phyloP scores from a whole-genome alignment of 345 rosid species.

The Pugionium cornutum region DNA sequence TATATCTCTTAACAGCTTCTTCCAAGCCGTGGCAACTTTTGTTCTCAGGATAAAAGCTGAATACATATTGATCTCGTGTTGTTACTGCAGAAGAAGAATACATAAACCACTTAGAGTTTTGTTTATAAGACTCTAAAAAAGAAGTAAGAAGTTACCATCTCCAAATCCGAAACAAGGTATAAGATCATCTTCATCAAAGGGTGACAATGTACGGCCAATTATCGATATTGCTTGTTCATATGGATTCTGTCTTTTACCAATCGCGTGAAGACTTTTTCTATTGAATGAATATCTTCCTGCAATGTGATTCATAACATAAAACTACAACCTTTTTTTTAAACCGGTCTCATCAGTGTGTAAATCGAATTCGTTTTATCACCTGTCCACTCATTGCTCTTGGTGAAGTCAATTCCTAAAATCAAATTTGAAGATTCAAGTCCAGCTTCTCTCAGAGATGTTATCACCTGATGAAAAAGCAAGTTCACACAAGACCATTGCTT shows the following conservation, averaged over 20 bases:
- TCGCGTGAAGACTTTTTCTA: conserved; percentile 79
- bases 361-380: conserved; percentile 48
- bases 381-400: conserved; percentile 80
- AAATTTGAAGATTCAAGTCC: conserved; percentile 82
- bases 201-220: conserved; percentile 79
- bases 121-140: not conserved
- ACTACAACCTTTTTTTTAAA: not conserved
- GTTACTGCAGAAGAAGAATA: conserved; percentile 53
- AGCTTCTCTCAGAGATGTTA: conserved; percentile 62
- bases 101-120: conserved; percentile 28
- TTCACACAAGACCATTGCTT: not conserved
- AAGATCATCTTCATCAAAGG: conserved; percentile 91
- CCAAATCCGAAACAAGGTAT: conserved; percentile 99
- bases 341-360: conserved; percentile 10
- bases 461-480: conserved; percentile 50
- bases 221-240: conserved; percentile 95
- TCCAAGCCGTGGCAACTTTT: conserved; percentile 74
- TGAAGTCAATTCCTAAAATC: conserved; percentile 69
- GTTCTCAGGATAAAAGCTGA: conserved; percentile 71
- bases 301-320: conserved; percentile 14
- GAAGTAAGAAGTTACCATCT: conserved; percentile 59
- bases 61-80: conserved; percentile 70
- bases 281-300: conserved; percentile 76
- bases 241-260: conserved; percentile 65
- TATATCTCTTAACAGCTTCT: conserved; percentile 70